Base-by-base conservation (phyloP, 2,329 filamentous ascomycete genomes). In the Neofusicoccum umdonicola region DNA sequence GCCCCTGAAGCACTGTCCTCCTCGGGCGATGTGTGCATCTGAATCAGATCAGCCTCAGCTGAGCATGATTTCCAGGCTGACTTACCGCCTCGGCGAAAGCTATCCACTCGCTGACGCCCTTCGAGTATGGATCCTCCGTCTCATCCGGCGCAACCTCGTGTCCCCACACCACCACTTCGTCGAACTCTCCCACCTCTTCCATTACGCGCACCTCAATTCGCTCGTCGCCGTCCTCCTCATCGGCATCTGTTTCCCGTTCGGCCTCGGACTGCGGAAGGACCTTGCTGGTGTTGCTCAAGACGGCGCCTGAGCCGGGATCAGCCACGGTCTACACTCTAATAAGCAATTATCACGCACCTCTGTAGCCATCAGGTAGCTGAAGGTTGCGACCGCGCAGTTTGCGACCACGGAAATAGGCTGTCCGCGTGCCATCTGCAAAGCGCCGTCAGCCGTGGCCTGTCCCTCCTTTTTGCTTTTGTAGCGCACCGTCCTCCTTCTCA, bases 71-170 rank as follows among this genome's bases (percentile, higher is more conserved):
- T 19, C 13, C 34, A 13, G 27, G 13, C 27, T 5, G 7, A 56
- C 62, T 41, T 45, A 92, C 89, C 74, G 85, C 83, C 68, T 89
- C 86, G 11, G 92, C 86, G 74, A 93, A 86, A 11, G 82, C 81
- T 65, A 96, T 81, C 92, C 93, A 97, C 76, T 97, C 93, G 69
- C 89, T 85, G 48, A 96, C 80, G 0, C 89, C 87, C 73, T 90
- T 89, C 4, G 91, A 81, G 74, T 92, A 95, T 1, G 85, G 81
- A 77, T 97, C 92, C 5, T 79, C 79, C 34, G 82, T 81, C 0
- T 82, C 82, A 66, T 89, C 87, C 5, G 87, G 87, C 57, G 86
- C 70, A 0, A 79, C 77, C 69, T 95, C 93, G 75, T 97, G 93
- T 0, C 86, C 88, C 93, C 93, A 98, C n/a, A 97, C 83, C 3